phyloP scores from a whole-genome alignment of 1,284 basidiomycete genomes.

The Boletus mariae region DNA sequence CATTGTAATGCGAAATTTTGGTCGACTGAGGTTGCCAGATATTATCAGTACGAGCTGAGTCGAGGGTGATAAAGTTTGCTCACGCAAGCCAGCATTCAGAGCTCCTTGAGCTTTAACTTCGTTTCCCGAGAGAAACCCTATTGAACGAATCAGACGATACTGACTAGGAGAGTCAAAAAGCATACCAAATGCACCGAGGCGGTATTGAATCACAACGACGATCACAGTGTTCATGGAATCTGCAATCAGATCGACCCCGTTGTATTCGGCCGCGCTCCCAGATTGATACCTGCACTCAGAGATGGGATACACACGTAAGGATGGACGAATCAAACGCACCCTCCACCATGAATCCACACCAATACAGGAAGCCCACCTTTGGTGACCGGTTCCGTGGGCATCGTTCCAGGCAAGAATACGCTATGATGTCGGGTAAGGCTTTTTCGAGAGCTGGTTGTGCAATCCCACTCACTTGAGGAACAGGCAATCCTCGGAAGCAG shows the following conservation, averaged over 20 bases:
- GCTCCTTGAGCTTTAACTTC: slow-evolving; percentile 26
- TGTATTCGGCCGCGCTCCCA: slow-evolving; percentile 9
- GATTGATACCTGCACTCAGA: slow-evolving; percentile 1
- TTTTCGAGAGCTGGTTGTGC: background rate
- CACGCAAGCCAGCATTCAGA: slow-evolving; percentile 33
- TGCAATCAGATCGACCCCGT: slow-evolving; percentile 17
- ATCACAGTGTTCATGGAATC: slow-evolving; percentile 30
- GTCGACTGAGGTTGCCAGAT: slow-evolving; percentile 17
- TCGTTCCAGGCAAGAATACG: slow-evolving; percentile 13
- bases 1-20: slow-evolving; percentile 31
- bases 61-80: slow-evolving; percentile 1
- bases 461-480: slow-evolving; percentile 20
- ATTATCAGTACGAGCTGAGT: background rate
- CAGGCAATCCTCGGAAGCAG: slow-evolving; percentile 19
- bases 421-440: background rate
- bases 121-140: slow-evolving; percentile 30
- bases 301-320: background rate
- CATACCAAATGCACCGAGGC: slow-evolving; percentile 42
- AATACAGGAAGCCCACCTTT: slow-evolving; percentile 11
- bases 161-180: background rate
- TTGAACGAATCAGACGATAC: background rate
- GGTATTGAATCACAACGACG: slow-evolving; percentile 40
- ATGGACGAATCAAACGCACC: slow-evolving; percentile 4
- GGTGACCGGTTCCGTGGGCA: background rate
- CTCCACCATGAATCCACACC: slow-evolving; percentile 26